A percentile compares a stretch with the other conserved stretches of the same genome.
phyloP scores from a whole-genome alignment of 257 asterid genomes.

The Phtheirospermum japonicum region DNA sequence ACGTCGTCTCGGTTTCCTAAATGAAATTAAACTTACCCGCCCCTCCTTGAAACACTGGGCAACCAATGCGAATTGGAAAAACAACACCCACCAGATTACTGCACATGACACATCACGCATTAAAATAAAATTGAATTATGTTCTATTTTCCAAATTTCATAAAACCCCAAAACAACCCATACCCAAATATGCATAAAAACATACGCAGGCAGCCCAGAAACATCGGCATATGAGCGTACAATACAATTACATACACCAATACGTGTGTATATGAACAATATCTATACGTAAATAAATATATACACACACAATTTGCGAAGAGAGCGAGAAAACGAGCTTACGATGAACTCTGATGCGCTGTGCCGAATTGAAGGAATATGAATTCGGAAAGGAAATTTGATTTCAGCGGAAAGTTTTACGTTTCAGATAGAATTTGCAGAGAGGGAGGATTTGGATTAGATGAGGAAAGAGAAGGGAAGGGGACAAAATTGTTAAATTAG shows the following conservation, averaged over 20 bases:
- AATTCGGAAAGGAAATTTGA: constrained; percentile 5
- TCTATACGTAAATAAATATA: background rate
- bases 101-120: background rate
- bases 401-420: constrained; percentile 26
- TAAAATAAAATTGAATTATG: background rate
- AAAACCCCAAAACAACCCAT: background rate
- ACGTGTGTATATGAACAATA: background rate
- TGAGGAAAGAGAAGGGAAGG: constrained; percentile 24
- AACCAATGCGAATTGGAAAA: constrained; percentile 11
- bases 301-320: background rate
- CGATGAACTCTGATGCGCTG: constrained; percentile 24
- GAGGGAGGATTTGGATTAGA: constrained; percentile 32
- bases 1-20: constrained; percentile 1
- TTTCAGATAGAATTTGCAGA: constrained; percentile 27
- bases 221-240: background rate
- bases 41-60: constrained; percentile 10
- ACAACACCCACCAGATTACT: constrained; percentile 21
- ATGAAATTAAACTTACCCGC: background rate
- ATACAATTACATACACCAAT: background rate
- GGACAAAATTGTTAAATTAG: constrained; percentile 39
- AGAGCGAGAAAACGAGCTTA: constrained; percentile 21
- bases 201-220: background rate
- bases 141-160: background rate
- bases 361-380: constrained; percentile 12
- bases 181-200: background rate